Base-by-base conservation (phyloP, 495 filamentous ascomycete genomes). In the Podospora bellae-mahoneyi region DNA sequence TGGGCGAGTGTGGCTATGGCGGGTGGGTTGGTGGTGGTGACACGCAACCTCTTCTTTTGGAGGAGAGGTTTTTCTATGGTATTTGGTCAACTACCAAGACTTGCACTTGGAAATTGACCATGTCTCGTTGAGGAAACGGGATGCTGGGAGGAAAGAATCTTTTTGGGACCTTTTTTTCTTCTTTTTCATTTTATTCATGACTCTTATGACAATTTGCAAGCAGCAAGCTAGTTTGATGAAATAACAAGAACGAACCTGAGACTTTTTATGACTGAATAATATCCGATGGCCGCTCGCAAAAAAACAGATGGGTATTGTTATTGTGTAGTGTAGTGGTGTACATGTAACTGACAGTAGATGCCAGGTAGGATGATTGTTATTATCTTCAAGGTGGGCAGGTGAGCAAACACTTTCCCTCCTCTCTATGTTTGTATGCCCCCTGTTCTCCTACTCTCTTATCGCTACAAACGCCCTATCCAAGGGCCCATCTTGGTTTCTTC, bases 101-200 rank as follows among this genome's bases (percentile, higher is more conserved):
- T 48, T 10, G 10, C 34, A 39, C 34, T 48, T 48, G 39, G 39
- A 3, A 16, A 9, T 48, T 32, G 30, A 32, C 55, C 23, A 48
- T 58, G 55, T 58, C 18, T 23, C 55, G n/a, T 58, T 58, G n/a
- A 16, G 27, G 32, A 44, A 63, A 63, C 19, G 61, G 30, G 61
- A 63, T 63, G 61, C 27, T 63, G 61, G 61, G 61, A 63, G 61
- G 61, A 63, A 63, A 63, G 61, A 32, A 7, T 32, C 7, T 32
- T 32, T 6, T 7, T 32, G 30, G 30, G 30, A 30, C 19, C 23
- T 0, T 18, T 61, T 61, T 23, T 61, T 18, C 18, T 61, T 61
- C 26, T 63, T 63, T 63, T 19, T n/a, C 19, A 61, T 48, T 48
- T 48, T 48, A 3, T 48, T 48, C 39, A 48, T 48, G 39, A 48